Base-by-base conservation (phyloP, 2,329 filamentous ascomycete genomes). In the Trichoderma breve region DNA sequence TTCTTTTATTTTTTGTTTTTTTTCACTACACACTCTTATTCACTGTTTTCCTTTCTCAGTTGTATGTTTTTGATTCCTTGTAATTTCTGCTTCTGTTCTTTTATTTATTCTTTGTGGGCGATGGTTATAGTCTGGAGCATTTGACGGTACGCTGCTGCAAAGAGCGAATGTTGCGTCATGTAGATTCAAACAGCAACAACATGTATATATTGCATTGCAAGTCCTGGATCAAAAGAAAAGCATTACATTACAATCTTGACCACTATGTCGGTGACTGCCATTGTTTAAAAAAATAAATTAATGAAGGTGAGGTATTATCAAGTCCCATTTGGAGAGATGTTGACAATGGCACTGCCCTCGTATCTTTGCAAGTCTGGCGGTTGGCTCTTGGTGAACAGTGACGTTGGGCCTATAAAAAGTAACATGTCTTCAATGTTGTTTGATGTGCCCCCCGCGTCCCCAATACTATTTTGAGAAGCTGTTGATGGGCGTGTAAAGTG, bases 141-240 rank as follows among this genome's bases (percentile, higher is more conserved):
- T 62, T 70, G 66, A 32, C 24, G 66, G 55, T 62, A 43, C 66
- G 66, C 66, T 53, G 55, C 57, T 70, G 66, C 66, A 70, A 53
- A 70, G 57, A 62, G 57, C 57, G 57, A 70, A 70, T 36, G 66
- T 62, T 70, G 57, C 57, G 66, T 62, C 66, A 69, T 53, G 57
- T 61, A 39, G 36, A 36, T 70, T 53, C 66, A 62, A 70, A 51
- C 57, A 53, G 66, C 57, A 51, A 57, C 47, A 67, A 70, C 28
- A 70, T n/a, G 66, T 69, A 61, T 62, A 62, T 61, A 60, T 36
- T 61, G 57, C 66, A 70, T 61, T 61, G 66, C n/a, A 53, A 36
- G 66, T 62, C 39, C 60, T 62, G 57, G 28, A 36, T 28, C 39
- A 62, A 47, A 68, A 60, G 39, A 69, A 60, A 60, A 51, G 55